These are phyloP conservation scores for Colletotrichum phormii DNA, from an alignment of 2,329 filamentous ascomycete species.

Conservation along the genomic window DNA sequence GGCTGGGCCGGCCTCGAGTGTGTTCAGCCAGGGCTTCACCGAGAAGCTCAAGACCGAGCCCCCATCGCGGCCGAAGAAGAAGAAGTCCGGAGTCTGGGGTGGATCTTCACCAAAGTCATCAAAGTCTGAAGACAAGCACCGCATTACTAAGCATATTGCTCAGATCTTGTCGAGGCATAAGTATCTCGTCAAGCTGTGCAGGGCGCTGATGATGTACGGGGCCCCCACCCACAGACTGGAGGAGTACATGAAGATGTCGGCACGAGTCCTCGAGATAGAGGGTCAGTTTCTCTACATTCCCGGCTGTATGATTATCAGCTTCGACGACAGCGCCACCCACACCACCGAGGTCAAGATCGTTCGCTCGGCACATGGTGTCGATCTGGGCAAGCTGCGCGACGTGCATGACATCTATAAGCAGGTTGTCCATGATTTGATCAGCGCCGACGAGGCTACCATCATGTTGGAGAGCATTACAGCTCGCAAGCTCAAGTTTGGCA, in stretches of 20 bases:
- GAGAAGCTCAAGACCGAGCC: conserved; percentile 57
- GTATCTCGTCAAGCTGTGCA: conserved; percentile 87
- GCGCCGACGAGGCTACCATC: conserved; percentile 76
- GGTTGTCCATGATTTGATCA: conserved; percentile 81
- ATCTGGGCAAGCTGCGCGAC: conserved; percentile 79
- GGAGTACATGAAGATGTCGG: conserved; percentile 91
- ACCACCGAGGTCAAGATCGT: conserved; percentile 86
- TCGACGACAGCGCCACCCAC: conserved; percentile 79
- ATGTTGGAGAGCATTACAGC: conserved; percentile 68
- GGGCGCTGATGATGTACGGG: conserved; percentile 88
- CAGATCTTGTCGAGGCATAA: conserved; percentile 81
- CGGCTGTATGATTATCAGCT: conserved; percentile 94
- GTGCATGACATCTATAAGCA: conserved; percentile 84
- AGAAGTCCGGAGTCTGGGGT: conserved; percentile 33
- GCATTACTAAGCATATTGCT: conserved; percentile 70
- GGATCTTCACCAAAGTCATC: conserved; percentile 15
- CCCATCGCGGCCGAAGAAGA: conserved; percentile 49
- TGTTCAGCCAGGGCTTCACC: conserved; percentile 56
- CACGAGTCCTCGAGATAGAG: conserved; percentile 88
- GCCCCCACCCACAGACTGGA: conserved; percentile 92
- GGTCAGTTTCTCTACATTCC: conserved; percentile 92
- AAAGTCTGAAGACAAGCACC: conserved; percentile 44
- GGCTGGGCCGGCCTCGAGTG: conserved; percentile 58
- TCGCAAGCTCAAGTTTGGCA: conserved; percentile 58
- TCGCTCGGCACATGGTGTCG: conserved; percentile 74